phyloP scores from a whole-genome alignment of 2,329 filamentous ascomycete species.

The Madurella fahalii region DNA sequence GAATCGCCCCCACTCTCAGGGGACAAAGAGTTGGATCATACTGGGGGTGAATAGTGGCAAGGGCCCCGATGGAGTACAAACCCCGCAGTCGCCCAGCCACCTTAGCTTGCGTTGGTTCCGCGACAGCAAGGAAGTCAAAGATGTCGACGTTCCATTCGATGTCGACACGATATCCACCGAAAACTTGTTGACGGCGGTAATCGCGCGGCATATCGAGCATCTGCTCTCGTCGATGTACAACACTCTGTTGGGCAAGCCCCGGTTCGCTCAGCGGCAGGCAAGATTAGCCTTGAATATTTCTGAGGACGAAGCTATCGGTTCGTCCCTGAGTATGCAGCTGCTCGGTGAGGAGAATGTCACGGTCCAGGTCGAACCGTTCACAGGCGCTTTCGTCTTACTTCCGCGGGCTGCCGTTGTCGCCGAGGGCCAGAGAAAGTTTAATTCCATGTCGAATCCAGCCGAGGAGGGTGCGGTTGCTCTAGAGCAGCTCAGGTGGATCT shows the following conservation, averaged over 20 bases:
- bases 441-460: constrained; percentile 49
- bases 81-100: constrained; percentile 47
- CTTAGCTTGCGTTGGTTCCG: constrained; percentile 77
- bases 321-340: constrained; percentile 64
- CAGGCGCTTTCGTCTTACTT: constrained; percentile 68
- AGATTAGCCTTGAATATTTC: constrained; percentile 56
- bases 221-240: constrained; percentile 65
- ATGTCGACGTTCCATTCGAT: constrained; percentile 65
- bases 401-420: constrained; percentile 56
- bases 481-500: constrained; percentile 58
- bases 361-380: constrained; percentile 70
- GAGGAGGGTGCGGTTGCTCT: constrained; percentile 55
- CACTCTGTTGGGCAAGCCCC: constrained; percentile 54
- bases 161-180: constrained; percentile 67
- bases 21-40: constrained; percentile 84
- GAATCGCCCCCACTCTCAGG: constrained; percentile 43
- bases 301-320: constrained; percentile 59
- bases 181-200: constrained; percentile 65
- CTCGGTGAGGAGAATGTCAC: constrained; percentile 57
- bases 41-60: constrained; percentile 72
- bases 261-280: constrained; percentile 59
- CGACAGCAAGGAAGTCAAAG: constrained; percentile 69
- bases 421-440: constrained; percentile 62
- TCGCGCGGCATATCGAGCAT: constrained; percentile 69
- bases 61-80: constrained; percentile 30